These are phyloP conservation scores for Aphanomyces invadans DNA, from an alignment of 352 stramenopile genomes.

Conservation along the genomic window DNA sequence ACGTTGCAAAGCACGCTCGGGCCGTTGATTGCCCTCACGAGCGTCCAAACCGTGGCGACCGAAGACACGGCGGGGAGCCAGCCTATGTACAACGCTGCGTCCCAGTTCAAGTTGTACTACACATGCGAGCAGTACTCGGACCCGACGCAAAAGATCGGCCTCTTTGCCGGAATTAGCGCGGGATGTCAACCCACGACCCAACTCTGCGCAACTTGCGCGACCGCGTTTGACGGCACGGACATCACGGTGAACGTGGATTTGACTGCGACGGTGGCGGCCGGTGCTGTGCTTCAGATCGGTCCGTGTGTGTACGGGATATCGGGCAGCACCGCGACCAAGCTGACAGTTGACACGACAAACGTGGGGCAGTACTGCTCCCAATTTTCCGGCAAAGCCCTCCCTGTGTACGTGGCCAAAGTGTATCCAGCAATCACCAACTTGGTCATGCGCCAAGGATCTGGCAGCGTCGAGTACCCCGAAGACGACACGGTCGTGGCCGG, in stretches of 20 bases:
- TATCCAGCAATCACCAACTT: conserved; percentile 25
- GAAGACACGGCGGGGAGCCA: conserved; percentile 38
- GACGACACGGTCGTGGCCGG: conserved; percentile 34
- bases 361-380: conserved; percentile 46
- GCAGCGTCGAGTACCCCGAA: conserved; percentile 25
- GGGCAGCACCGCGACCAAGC: conserved; percentile 28
- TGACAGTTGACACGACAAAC: conserved; percentile 37
- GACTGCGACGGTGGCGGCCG: conserved; percentile 9
- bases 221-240: conserved; percentile 47
- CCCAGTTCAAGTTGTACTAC: conserved; percentile 49
- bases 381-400: conserved; percentile 33
- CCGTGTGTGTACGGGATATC: conserved; percentile 52
- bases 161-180: conserved; percentile 37
- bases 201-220: conserved; percentile 58
- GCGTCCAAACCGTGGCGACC: conserved; percentile 36
- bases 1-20: conserved; percentile 40
- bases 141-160: conserved; percentile 37
- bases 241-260: conserved; percentile 36
- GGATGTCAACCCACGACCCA: conserved; percentile 37
- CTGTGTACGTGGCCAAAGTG: conserved; percentile 56
- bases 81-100: conserved; percentile 32
- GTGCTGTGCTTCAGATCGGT: conserved; percentile 40
- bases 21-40: conserved; percentile 26
- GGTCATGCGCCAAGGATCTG: conserved; percentile 18
- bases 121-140: conserved; percentile 84